Percentiles rank a stretch among this genome's conserved stretches.
Conservation (phyloP, 768 basidiomycete genomes). For the Coprinopsis strossmayeri region DNA sequence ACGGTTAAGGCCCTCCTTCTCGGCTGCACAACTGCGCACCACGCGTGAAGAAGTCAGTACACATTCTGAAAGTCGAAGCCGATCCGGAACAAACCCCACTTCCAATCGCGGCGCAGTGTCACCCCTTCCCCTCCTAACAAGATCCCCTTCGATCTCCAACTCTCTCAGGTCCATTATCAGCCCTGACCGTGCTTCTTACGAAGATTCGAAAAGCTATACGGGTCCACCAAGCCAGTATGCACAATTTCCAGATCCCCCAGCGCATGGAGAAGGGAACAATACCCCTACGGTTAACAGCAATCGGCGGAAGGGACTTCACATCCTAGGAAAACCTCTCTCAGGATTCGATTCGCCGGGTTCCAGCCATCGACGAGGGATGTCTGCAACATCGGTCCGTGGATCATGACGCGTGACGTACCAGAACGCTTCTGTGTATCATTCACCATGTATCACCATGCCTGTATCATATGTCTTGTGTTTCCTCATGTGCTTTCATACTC, state of each 20-base stretch:
- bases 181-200: slow-evolving; percentile 29
- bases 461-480: slow-evolving; percentile 19
- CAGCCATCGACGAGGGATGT: slow-evolving; percentile 47
- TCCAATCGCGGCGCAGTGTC: slow-evolving; percentile 34
- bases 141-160: slow-evolving; percentile 54
- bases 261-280: slow-evolving; percentile 35
- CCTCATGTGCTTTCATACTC: slow-evolving; percentile 2
- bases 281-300: slow-evolving; percentile 42
- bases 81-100: slow-evolving; percentile 64
- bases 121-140: slow-evolving; percentile 40
- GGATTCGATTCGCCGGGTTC: slow-evolving; percentile 29
- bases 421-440: slow-evolving; percentile 5
- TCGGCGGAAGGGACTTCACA: slow-evolving; percentile 63
- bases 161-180: slow-evolving; percentile 33
- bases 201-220: slow-evolving; percentile 46
- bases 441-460: slow-evolving; percentile 18
- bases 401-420: slow-evolving; percentile 23
- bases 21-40: slow-evolving; percentile 69
- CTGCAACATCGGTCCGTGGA: slow-evolving; percentile 43
- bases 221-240: slow-evolving; percentile 70
- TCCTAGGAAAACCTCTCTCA: slow-evolving; percentile 52
- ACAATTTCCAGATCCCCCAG: slow-evolving; percentile 63
- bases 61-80: slow-evolving; percentile 45
- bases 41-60: slow-evolving; percentile 29
- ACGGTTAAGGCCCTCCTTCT: slow-evolving; percentile 64